phyloP scores from a whole-genome alignment of 2,329 filamentous ascomycete species.

The Xylaria sp. region DNA sequence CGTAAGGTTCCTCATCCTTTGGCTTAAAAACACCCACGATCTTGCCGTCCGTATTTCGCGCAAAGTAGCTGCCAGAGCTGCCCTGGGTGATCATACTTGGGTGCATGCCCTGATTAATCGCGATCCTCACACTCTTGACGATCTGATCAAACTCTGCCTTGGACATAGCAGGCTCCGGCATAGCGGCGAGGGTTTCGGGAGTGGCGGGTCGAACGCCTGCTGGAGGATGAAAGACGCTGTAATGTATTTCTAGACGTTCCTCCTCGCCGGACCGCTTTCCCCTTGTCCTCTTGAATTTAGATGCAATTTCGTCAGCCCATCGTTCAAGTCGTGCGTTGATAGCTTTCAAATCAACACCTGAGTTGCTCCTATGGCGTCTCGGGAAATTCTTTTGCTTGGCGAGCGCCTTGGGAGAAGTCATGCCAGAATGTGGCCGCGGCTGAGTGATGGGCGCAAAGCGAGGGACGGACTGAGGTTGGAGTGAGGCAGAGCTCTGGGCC shows the following conservation, averaged over 20 bases:
- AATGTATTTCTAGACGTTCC: conserved; percentile 92
- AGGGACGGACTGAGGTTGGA: conserved; percentile 66
- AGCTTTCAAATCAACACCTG: conserved; percentile 95
- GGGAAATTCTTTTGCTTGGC: conserved; percentile 57
- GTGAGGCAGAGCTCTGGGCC: conserved; percentile 62
- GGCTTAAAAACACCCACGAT: conserved; percentile 98
- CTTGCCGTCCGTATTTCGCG: conserved; percentile 88
- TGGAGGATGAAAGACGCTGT: conserved; percentile 95
- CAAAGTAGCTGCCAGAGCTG: conserved; percentile 98
- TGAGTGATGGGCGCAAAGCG: conserved; percentile 73
- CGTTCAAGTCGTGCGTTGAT: conserved; percentile 95
- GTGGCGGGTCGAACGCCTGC: conserved; percentile 86
- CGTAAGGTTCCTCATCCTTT: conserved; percentile 98
- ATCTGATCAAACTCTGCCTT: conserved; percentile 86
- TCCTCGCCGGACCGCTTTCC: conserved; percentile 79
- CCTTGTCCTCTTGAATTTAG: conserved; percentile 90
- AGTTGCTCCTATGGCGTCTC: conserved; percentile 71
- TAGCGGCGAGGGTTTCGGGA: conserved; percentile 74
- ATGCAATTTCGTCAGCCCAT: conserved; percentile 98
- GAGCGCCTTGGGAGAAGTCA: conserved; percentile 65
- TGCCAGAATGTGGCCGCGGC: conserved; percentile 69
- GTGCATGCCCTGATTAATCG: conserved; percentile 91
- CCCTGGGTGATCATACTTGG: conserved; percentile 97
- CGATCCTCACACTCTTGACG: conserved; percentile 87
- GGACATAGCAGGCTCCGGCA: conserved; percentile 73